These are phyloP conservation scores for Phytophthora aleatoria DNA, from an alignment of 352 stramenopile species.

Conservation along the genomic window DNA sequence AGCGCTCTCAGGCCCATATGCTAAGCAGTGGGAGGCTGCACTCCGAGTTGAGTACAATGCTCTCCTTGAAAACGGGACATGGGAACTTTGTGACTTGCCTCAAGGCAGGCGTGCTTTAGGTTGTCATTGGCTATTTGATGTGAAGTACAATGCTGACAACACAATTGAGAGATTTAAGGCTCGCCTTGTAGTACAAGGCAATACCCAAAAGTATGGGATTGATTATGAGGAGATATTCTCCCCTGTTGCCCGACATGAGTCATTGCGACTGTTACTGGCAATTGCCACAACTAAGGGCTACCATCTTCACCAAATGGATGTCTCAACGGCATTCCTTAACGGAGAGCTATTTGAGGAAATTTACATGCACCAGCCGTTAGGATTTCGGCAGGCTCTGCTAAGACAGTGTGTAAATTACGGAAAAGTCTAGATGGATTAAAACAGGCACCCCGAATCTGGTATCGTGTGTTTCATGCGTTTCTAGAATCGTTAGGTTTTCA, in stretches of 20 bases:
- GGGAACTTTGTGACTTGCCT: not conserved
- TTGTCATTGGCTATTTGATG: not conserved
- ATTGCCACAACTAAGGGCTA: not conserved
- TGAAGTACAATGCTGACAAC: not conserved
- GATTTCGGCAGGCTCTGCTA: not conserved
- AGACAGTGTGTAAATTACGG: too few relatives aligned
- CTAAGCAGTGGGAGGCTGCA: constrained; percentile 11
- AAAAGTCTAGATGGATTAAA: too few relatives aligned
- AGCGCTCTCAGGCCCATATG: not conserved
- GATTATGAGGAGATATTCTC: not conserved
- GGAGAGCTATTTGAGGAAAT: not conserved
- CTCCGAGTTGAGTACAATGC: constrained; percentile 4
- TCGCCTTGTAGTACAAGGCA: not conserved
- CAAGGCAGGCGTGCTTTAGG: not conserved
- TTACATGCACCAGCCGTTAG: not conserved
- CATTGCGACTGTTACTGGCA: not conserved
- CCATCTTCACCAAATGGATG: not conserved
- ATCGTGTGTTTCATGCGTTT: too few relatives aligned
- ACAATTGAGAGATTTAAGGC: not conserved
- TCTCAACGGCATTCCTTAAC: not conserved
- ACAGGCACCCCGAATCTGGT: too few relatives aligned
- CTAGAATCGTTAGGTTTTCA: too few relatives aligned
- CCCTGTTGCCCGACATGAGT: not conserved
- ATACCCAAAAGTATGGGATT: not conserved
- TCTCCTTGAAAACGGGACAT: not conserved